Percentiles rank a stretch among this genome's conserved stretches.
Conservation (phyloP, 495 filamentous ascomycete species). For the Opeltia flavorubescens region DNA sequence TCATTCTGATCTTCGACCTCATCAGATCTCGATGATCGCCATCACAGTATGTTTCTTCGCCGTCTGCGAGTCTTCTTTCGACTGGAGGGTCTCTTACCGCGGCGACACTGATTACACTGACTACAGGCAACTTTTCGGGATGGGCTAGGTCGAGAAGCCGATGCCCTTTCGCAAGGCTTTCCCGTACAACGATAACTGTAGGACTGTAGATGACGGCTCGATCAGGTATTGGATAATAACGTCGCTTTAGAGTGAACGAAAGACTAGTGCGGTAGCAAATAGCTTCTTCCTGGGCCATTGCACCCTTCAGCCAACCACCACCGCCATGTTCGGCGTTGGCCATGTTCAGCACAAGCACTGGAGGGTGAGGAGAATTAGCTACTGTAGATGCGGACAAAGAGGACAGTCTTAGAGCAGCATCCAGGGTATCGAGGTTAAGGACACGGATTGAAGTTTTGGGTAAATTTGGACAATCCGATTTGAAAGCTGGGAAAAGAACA, state of each 20-base stretch:
- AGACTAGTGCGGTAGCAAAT: constrained; percentile 53
- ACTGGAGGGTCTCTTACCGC: constrained; percentile 35
- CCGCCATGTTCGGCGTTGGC: constrained; percentile 38
- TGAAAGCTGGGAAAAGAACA: constrained; percentile 10
- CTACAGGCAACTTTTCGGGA: constrained; percentile 28
- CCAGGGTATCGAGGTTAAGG: constrained; percentile 67
- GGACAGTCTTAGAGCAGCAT: constrained; percentile 49
- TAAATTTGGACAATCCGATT: constrained; percentile 13
- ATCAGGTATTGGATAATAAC: constrained; percentile 42
- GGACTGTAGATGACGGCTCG: constrained; percentile 44
- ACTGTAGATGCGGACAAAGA: background rate
- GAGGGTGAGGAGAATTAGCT: constrained; percentile 8
- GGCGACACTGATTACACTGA: constrained; percentile 45
- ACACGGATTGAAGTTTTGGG: constrained; percentile 25
- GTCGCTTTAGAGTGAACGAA: constrained; percentile 30
- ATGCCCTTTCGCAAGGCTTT: constrained; percentile 26
- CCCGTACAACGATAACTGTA: constrained; percentile 39
- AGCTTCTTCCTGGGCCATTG: constrained; percentile 49
- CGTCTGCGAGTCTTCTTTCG: constrained; percentile 9
- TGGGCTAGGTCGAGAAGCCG: constrained; percentile 23
- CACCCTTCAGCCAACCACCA: constrained; percentile 41
- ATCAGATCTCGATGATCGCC: constrained; percentile 32
- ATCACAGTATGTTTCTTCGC: constrained; percentile 19
- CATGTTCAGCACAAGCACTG: constrained; percentile 46
- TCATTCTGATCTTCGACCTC: constrained; percentile 42